A percentile compares a stretch with the other conserved stretches of the same genome.
phyloP scores from a whole-genome alignment of 768 basidiomycete species.

The Serendipita sp. region DNA sequence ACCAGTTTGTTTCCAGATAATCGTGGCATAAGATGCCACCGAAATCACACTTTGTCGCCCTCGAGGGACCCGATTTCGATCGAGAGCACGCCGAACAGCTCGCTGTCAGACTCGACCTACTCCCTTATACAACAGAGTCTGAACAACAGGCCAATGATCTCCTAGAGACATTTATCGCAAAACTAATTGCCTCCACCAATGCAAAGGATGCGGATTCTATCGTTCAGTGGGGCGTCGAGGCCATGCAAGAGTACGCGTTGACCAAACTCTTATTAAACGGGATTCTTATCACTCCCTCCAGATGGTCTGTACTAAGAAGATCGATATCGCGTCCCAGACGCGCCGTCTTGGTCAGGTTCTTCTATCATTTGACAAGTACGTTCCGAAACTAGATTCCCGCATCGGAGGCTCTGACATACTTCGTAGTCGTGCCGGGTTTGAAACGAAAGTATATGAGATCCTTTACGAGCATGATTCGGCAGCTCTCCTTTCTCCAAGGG shows the following conservation, averaged over 20 bases:
- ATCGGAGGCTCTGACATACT: not conserved
- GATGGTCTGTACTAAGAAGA: slow-evolving; percentile 1
- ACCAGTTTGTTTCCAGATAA: not conserved
- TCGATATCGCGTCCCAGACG: slow-evolving; percentile 50
- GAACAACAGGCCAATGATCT: not conserved
- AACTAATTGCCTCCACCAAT: not conserved
- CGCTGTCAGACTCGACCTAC: not conserved
- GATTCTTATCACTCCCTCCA: not conserved
- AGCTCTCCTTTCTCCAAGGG: not conserved
- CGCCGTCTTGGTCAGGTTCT: slow-evolving; percentile 54
- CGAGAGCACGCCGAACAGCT: slow-evolving; percentile 1
- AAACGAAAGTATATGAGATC: slow-evolving; percentile 4
- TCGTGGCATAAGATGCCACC: not conserved
- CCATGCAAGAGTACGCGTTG: slow-evolving; percentile 2
- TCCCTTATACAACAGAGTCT: not conserved
- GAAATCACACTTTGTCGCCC: not conserved
- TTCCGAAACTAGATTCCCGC: too few species aligned
- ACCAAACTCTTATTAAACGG: not conserved
- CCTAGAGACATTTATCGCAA: slow-evolving; percentile 3
- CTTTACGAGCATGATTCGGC: not conserved
- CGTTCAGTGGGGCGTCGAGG: slow-evolving; percentile 2
- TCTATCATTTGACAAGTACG: slow-evolving; percentile 46
- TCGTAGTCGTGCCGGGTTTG: not conserved
- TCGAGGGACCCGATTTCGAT: slow-evolving; percentile 2
- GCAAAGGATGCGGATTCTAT: slow-evolving; percentile 4